Evolutionary conservation across 2,329 filamentous ascomycete species (phyloP).

Genomic region (Hypoxylon sp.): DNA sequence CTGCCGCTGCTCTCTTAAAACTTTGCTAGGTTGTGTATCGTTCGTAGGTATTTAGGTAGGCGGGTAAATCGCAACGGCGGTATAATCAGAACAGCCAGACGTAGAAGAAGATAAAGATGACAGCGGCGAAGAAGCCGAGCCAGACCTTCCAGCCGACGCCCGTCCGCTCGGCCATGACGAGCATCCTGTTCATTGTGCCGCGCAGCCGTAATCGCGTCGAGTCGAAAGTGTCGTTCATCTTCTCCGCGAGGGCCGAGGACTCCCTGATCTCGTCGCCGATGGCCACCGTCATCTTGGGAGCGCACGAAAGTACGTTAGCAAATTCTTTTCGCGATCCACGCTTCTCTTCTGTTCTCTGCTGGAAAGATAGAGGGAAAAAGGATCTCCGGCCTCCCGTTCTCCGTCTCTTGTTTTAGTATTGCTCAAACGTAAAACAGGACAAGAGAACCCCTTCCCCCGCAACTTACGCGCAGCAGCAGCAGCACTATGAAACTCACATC

Average conservation of each 20-base stretch:
- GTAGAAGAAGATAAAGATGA: slow-evolving; percentile 87
- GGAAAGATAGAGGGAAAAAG: not conserved
- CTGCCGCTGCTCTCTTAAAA: slow-evolving; percentile 3
- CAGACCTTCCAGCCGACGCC: slow-evolving; percentile 97
- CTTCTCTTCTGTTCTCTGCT: not conserved
- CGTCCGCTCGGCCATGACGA: slow-evolving; percentile 92
- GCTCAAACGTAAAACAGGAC: slow-evolving; percentile 13
- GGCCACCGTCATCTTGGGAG: slow-evolving; percentile 80
- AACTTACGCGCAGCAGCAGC: slow-evolving; percentile 41
- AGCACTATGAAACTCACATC: slow-evolving; percentile 70
- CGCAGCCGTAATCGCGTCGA: slow-evolving; percentile 81
- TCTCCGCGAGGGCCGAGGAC: slow-evolving; percentile 86
- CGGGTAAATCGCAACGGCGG: slow-evolving; percentile 1
- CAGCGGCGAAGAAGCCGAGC: slow-evolving; percentile 87
- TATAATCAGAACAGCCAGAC: slow-evolving; percentile 83
- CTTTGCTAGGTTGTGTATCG: slow-evolving; percentile 8
- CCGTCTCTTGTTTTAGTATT: slow-evolving; percentile 13
- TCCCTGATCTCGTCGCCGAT: slow-evolving; percentile 97
- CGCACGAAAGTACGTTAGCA: slow-evolving; percentile 28
- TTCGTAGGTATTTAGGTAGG: not conserved
- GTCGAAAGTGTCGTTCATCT: slow-evolving; percentile 97
- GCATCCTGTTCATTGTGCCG: slow-evolving; percentile 97
- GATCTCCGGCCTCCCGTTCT: not conserved
- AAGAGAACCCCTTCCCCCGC: slow-evolving; percentile 20
- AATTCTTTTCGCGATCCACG: slow-evolving; percentile 7